Conservation (phyloP, 345 rosid genomes). For the Rhizophora apiculata region DNA sequence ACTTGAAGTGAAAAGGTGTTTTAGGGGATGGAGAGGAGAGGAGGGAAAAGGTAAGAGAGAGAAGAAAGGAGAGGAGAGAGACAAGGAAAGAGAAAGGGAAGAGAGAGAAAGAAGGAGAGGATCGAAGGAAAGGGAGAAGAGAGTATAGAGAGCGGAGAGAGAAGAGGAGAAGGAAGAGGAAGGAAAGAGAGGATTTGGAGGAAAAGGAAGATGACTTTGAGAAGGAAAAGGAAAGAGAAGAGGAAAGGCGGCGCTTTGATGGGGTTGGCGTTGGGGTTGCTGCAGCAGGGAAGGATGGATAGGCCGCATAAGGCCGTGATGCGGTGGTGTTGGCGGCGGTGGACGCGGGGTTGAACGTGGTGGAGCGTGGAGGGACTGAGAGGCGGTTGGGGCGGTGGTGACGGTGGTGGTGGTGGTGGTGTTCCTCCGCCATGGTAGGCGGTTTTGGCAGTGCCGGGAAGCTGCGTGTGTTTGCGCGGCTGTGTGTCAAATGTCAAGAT, state of each 20-base stretch:
- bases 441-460: not conserved
- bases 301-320: conserved; percentile 22
- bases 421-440: conserved; percentile 45
- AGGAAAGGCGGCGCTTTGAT: conserved; percentile 50
- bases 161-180: conserved; percentile 44
- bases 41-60: conserved; percentile 25
- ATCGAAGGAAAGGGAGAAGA: conserved; percentile 57
- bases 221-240: conserved; percentile 19
- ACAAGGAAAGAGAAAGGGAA: conserved; percentile 46
- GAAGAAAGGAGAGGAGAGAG: conserved; percentile 40
- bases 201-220: conserved; percentile 16
- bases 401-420: conserved; percentile 38
- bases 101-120: conserved; percentile 51
- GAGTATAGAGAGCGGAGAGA: conserved; percentile 54
- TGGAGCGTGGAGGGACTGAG: conserved; percentile 47
- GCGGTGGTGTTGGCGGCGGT: conserved; percentile 12
- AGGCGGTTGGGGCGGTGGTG: conserved; percentile 75
- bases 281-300: conserved; percentile 40
- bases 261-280: conserved; percentile 70
- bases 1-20: conserved; percentile 15
- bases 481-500: not conserved
- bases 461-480: not conserved
- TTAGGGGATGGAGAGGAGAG: conserved; percentile 19
- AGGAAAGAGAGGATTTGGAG: conserved; percentile 21
- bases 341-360: conserved; percentile 14